Base-by-base conservation (phyloP, 2,329 filamentous ascomycete genomes). In the Aureobasidium zeae region DNA sequence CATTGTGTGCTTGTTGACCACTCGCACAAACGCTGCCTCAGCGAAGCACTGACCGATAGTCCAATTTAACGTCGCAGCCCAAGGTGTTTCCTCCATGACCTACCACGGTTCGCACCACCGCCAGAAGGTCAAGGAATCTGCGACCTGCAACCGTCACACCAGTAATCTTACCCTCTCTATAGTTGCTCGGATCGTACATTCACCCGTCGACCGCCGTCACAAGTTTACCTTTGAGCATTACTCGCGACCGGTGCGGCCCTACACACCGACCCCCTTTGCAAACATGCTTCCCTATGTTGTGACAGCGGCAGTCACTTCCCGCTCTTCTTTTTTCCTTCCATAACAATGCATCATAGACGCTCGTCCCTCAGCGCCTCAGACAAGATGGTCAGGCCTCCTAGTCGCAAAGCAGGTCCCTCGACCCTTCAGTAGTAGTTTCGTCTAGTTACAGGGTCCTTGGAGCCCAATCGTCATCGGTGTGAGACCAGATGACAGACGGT, bases 1-100 rank as follows among this genome's bases (percentile, higher is more conserved):
- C 24, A 5, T 10, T 10, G 34, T 28, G 24, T 28, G 15, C 25
- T 29, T 12, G 16, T 31, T 4, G 7, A 8, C 28, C 11, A 11
- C 37, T n/a, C 28, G 5, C 28, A 24, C 37, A 28, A 31, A 24
- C 13, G 25, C 37, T 20, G 37, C 39, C 31, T 35, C 15, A 13
- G n/a, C n/a, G n/a, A n/a, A n/a, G n/a, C n/a, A n/a, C n/a, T 31
- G 32, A 35, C 42, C 29, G 42, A 44, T 35, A 37, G 22, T 22
- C 31, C 16, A 44, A 44, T 44, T 32, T 35, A 44, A 44, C 42
- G 42, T 44, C 32, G 42, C 24, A 30, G 42, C 42, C n/a, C 32
- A 35, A 35, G 42, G 24, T 26, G 19, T 32, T 36, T 44, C 15
- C 22, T 21, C 24, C n/a, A 44, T 44, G 42, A 44, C 25, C 31